Conservation (phyloP, 2,329 filamentous ascomycete genomes). For the Fusarium haematococcum region DNA sequence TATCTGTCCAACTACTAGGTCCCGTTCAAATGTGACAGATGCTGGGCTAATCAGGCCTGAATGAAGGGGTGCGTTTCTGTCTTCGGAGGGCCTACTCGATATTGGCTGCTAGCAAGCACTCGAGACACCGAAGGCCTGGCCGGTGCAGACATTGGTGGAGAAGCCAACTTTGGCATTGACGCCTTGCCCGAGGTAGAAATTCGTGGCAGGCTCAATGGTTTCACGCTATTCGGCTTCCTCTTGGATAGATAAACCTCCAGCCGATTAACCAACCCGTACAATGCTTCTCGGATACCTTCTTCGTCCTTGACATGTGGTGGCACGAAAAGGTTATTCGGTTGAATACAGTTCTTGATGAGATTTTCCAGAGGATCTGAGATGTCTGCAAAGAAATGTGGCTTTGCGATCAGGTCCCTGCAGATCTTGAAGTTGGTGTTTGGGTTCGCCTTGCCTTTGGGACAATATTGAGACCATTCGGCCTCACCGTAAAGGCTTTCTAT, state of each 20-base stretch:
- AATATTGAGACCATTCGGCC: background rate
- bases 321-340: background rate
- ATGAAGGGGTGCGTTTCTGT: background rate
- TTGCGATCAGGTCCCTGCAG: background rate
- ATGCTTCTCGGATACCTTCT: background rate
- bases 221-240: background rate
- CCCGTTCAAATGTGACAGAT: background rate
- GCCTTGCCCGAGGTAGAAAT: background rate
- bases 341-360: background rate
- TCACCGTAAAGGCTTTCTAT: background rate
- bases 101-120: background rate
- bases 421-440: conserved; percentile 1
- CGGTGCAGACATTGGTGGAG: background rate
- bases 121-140: background rate
- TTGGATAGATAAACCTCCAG: background rate
- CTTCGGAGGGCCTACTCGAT: background rate
- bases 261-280: background rate
- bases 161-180: background rate
- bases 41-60: background rate
- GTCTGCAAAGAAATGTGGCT: background rate
- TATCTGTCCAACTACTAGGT: background rate
- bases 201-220: background rate
- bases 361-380: background rate
- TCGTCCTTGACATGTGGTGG: background rate
- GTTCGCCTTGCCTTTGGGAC: background rate